A percentile compares a stretch with the other conserved stretches of the same genome.
Evolutionary conservation across 164 flowering plant species (phyloP).

Genomic region (Vitis rupestris): DNA sequence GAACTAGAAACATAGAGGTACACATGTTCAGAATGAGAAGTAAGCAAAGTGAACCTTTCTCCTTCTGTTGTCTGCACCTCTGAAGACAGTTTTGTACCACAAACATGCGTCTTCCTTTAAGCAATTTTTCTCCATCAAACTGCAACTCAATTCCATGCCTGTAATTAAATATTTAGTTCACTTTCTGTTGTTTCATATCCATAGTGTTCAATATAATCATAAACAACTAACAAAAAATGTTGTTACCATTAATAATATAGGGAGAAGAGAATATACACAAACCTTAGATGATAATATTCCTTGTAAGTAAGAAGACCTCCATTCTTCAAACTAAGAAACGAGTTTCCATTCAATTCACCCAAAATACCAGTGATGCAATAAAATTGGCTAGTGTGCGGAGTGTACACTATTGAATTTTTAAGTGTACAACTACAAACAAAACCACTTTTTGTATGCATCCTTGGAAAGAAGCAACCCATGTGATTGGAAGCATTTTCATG

Average conservation of each 20-base stretch:
- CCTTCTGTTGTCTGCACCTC: constrained; percentile 24
- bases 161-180: constrained; percentile 7
- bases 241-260: background rate
- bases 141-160: constrained; percentile 49
- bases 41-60: constrained; percentile 34
- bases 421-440: constrained; percentile 47
- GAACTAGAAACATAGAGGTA: background rate
- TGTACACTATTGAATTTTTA: constrained; percentile 57
- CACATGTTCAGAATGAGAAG: constrained; percentile 2
- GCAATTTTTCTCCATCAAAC: constrained; percentile 35
- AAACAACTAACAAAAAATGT: background rate
- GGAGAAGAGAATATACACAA: constrained; percentile 10
- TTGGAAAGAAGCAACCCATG: constrained; percentile 10
- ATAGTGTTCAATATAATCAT: background rate
- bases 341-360: constrained; percentile 49
- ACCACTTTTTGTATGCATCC: constrained; percentile 44
- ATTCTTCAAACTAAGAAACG: constrained; percentile 30
- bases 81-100: constrained; percentile 43
- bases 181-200: background rate
- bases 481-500: constrained; percentile 14
- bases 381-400: constrained; percentile 69
- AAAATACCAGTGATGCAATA: constrained; percentile 50
- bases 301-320: constrained; percentile 42
- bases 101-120: constrained; percentile 53
- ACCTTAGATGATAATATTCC: constrained; percentile 49